Base-by-base conservation (phyloP, 257 asterid genomes). In the Ajuga chamaepitys region DNA sequence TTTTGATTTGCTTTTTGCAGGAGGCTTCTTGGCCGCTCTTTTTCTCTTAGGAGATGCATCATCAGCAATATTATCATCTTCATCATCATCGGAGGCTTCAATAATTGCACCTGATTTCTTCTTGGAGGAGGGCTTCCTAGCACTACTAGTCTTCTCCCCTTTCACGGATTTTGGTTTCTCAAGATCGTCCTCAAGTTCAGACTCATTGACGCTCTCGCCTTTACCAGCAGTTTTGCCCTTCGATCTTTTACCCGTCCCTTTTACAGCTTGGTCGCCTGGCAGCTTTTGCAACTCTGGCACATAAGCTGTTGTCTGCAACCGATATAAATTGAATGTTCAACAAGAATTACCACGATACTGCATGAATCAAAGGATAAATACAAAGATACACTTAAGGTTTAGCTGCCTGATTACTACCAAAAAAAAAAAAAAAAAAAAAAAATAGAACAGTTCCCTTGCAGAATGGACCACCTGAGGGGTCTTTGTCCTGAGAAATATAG, bases 201-300 rank as follows among this genome's bases (percentile, higher is more conserved):
- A 74, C 58, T 75, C 88, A 1, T 78, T 87, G 38, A 6, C 80
- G 58, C 54, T 69, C 12, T 51, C 75, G 17, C 64, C 64, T n/a
- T 71, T 63, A 13, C 71, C 63, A 40, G 64, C 37, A 48, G 67
- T 11, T 18, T 59, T 71, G 14, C 40, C 73, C 68, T 80, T 80
- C 17, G 84, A 58, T 59, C 59, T 66, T 74, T 78, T 77, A 40
- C 65, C 73, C 22, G 64, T 76, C 30, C 64, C 86, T 80, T 83
- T 84, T 14, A 77, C 67, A 58, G 85, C 79, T 77, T 86, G 96
- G 25, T 73, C 70, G 56, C 90, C 95, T 34, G 70, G 74, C 63
- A 85, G 67, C 77, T 88, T 85, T 82, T 94, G 99, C 71, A 90
- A 62, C 73, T 94, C 97, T 2, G 99, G 96, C 54, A 94, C 95